These are phyloP conservation scores for Rhododendron mucronatum DNA, from an alignment of 148 eudicot species.

Conservation along the genomic window DNA sequence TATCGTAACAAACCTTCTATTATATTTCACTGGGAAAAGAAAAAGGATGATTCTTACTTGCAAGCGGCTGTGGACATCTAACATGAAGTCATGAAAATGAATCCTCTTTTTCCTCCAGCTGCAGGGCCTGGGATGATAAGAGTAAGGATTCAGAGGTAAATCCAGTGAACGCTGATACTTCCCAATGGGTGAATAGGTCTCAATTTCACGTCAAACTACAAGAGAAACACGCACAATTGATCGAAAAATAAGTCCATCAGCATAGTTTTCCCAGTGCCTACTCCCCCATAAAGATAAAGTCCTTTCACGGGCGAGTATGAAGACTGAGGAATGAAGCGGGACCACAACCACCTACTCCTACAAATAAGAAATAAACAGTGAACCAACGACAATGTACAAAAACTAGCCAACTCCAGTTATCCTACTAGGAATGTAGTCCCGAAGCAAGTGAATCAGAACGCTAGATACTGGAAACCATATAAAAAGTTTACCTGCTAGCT, in stretches of 20 bases:
- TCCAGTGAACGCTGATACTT: background rate
- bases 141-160: background rate
- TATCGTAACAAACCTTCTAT: too few relatives aligned
- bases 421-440: background rate
- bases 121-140: constrained; percentile 48
- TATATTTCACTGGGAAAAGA: constrained; percentile 8
- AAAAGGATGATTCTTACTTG: constrained; percentile 39
- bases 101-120: constrained; percentile 89
- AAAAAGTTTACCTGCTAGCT: constrained; percentile 52
- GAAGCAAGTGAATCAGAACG: background rate
- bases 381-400: background rate
- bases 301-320: constrained; percentile 79
- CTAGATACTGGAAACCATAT: background rate
- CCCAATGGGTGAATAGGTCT: background rate
- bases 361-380: constrained; percentile 11
- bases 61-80: constrained; percentile 83
- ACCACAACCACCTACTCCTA: constrained; percentile 91
- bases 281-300: constrained; percentile 86
- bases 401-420: background rate
- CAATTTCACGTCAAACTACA: background rate
- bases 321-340: constrained; percentile 70
- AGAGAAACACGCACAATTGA: constrained; percentile 58
- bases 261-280: constrained; percentile 98
- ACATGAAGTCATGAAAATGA: constrained; percentile 98
- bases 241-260: constrained; percentile 86